Evolutionary conservation across 306 rosid species (phyloP).

Genomic region (Glycine tomentella): DNA sequence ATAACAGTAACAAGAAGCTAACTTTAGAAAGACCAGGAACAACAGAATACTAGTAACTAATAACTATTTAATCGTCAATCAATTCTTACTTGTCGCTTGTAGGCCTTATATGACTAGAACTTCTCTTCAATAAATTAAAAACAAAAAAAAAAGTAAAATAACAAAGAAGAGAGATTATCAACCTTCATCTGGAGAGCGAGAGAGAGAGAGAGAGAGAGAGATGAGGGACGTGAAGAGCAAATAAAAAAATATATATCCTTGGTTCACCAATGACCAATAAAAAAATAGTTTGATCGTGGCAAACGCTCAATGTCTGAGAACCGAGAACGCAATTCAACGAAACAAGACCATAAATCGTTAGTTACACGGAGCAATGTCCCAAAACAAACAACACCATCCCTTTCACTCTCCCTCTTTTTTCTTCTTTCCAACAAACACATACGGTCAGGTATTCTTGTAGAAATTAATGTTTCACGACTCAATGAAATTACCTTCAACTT

Average conservation of each 20-base stretch:
- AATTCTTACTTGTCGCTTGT: not conserved
- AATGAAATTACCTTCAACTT: conserved; percentile 6
- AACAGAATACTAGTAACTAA: conserved; percentile 49
- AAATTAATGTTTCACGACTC: not conserved
- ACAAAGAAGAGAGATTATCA: not conserved
- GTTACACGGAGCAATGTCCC: conserved; percentile 34
- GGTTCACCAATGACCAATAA: conserved; percentile 43
- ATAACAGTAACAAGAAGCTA: conserved; percentile 58
- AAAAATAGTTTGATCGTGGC: conserved; percentile 34
- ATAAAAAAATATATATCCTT: not conserved
- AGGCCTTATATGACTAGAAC: conserved; percentile 5
- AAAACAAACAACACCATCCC: conserved; percentile 45
- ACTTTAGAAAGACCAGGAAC: conserved; percentile 49
- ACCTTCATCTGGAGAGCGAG: conserved; percentile 42
- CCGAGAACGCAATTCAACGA: conserved; percentile 34
- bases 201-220: not conserved
- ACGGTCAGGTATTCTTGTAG: not conserved
- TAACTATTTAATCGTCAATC: conserved; percentile 17
- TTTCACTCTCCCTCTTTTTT: conserved; percentile 26
- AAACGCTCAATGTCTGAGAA: conserved; percentile 55
- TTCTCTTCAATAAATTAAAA: not conserved
- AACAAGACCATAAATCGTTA: conserved; percentile 26
- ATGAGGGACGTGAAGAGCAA: not conserved
- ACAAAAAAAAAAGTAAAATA: not conserved
- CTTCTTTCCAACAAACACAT: not conserved